phyloP scores from a whole-genome alignment of 2,329 filamentous ascomycete species.

The Colletotrichum phormii region DNA sequence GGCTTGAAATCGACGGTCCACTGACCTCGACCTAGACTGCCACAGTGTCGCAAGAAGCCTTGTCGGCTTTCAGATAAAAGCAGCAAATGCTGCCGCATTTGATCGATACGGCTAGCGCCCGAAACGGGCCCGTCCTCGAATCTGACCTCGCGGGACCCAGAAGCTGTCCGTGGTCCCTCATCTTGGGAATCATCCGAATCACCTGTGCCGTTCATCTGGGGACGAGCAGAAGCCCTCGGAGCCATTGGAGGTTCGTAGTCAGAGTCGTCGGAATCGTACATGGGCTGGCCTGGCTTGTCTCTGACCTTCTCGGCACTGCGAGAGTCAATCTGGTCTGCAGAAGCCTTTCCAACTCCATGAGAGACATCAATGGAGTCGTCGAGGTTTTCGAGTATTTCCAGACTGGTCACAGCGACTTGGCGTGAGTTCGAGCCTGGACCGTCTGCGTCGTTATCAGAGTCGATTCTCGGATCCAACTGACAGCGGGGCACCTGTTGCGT shows the following conservation, averaged over 20 bases:
- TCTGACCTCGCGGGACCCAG: conserved; percentile 55
- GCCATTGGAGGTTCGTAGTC: conserved; percentile 43
- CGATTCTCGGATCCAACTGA: conserved; percentile 66
- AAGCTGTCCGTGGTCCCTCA: conserved; percentile 2
- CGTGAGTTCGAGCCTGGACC: conserved; percentile 38
- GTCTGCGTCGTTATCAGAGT: conserved; percentile 53
- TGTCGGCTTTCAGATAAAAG: conserved; percentile 77
- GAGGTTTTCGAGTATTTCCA: conserved; percentile 67
- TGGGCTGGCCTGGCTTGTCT: conserved; percentile 41
- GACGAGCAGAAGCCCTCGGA: conserved; percentile 38
- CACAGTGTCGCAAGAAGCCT: conserved; percentile 76
- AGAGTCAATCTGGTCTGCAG: conserved; percentile 58
- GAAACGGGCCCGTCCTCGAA: conserved; percentile 60
- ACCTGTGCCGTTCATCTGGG: conserved; percentile 45
- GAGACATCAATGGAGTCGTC: conserved; percentile 64
- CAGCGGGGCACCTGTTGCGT: conserved; percentile 78
- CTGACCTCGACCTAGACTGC: conserved; percentile 71
- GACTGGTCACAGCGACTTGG: conserved; percentile 59
- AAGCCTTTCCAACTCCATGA: conserved; percentile 67
- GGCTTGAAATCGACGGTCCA: conserved; percentile 89
- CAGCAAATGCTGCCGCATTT: conserved; percentile 79
- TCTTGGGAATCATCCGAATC: conserved; percentile 45
- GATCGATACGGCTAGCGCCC: conserved; percentile 61
- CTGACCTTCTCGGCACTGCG: conserved; percentile 62
- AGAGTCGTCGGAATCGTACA: conserved; percentile 49